phyloP scores from a whole-genome alignment of 192 early-diverging fungal genomes.

The Entomortierella parvispora region DNA sequence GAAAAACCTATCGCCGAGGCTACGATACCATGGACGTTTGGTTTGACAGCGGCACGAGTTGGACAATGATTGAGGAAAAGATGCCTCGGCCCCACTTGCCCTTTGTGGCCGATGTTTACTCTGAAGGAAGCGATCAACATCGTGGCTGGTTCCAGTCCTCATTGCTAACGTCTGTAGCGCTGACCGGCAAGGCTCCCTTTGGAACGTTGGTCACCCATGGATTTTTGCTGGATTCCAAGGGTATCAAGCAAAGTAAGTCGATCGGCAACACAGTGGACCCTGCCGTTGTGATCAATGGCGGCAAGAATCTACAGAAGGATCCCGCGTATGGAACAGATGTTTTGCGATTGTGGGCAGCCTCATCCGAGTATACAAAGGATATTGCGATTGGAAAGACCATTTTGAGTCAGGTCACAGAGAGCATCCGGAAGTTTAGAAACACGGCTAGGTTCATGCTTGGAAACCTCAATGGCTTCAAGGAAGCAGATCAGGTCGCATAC shows the following conservation, averaged over 20 bases:
- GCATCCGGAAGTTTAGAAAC: conserved; percentile 46
- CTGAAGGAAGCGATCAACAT: conserved; percentile 49
- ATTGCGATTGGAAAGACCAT: conserved; percentile 47
- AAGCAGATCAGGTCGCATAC: conserved; percentile 54
- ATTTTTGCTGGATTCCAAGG: conserved; percentile 46
- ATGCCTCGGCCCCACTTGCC: conserved; percentile 27
- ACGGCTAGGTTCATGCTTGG: conserved; percentile 51
- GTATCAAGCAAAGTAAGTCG: conserved; percentile 44
- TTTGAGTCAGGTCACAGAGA: conserved; percentile 36
- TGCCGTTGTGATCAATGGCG: conserved; percentile 31
- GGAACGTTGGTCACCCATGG: conserved; percentile 50
- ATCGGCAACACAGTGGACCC: conserved; percentile 48
- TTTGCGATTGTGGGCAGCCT: conserved; percentile 44
- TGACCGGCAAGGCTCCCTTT: conserved; percentile 47
- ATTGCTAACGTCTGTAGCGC: conserved; percentile 38
- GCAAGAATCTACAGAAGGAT: conserved; percentile 69
- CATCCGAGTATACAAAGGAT: conserved; percentile 51
- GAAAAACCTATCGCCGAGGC: conserved; percentile 65
- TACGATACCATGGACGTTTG: conserved; percentile 92
- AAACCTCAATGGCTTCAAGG: conserved; percentile 61
- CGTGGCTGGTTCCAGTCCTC: conserved; percentile 55
- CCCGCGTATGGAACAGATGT: conserved; percentile 72
- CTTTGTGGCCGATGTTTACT: conserved; percentile 66
- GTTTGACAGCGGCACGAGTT: conserved; percentile 86
- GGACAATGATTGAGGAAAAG: conserved; percentile 70